Base-by-base conservation (phyloP, 306 rosid species). In the Dalbergia cochinchinensis region DNA sequence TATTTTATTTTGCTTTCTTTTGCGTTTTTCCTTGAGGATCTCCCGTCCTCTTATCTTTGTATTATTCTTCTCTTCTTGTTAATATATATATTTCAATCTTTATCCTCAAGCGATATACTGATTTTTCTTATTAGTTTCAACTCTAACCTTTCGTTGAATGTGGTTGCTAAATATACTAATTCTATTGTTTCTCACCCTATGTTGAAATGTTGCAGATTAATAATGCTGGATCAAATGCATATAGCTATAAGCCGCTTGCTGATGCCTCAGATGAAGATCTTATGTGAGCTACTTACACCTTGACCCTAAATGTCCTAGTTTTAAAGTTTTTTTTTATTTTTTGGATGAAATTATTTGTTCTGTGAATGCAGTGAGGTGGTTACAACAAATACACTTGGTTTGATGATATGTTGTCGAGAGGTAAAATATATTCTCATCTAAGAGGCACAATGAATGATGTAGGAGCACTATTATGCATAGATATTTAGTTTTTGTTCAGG, bases 351-450 rank as follows among this genome's bases (percentile, higher is more conserved):
- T 54, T 67, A 4, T 33, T 54, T 51, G 74, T 75, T 31, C 5
- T 51, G 74, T 81, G 33, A 34, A 61, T 91, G 91, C 94, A 92
- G 99, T 69, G 99, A 94, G 86, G 95, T 94, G 60, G 99, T 92
- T 78, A 85, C 95, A 48, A 94, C 99, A 81, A 94, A 94, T 76
- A 79, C 99, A 42, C 97, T 94, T 78, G 97, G 99, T 80, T 85
- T 94, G 89, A 94, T 94, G 97, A 87, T 94, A 80, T 94, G 99
- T 85, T 94, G 97, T 77, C 94, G 97, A 83, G 99, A 92, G 97
- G 99, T 94, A 86, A 82, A 77, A 20, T 78, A 71, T 82, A 65
- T 81, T 73, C 74, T 34, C 73, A 69, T 42, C 77, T 53, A 80
- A 71, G 66, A 51, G 48, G 42, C 63, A 47, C 67, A 65, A 68